Percentiles rank a stretch among this genome's conserved stretches.
These are phyloP conservation scores for Arabidopsis lyrata DNA, from an alignment of 441 rosid species.

Conservation along the genomic window DNA sequence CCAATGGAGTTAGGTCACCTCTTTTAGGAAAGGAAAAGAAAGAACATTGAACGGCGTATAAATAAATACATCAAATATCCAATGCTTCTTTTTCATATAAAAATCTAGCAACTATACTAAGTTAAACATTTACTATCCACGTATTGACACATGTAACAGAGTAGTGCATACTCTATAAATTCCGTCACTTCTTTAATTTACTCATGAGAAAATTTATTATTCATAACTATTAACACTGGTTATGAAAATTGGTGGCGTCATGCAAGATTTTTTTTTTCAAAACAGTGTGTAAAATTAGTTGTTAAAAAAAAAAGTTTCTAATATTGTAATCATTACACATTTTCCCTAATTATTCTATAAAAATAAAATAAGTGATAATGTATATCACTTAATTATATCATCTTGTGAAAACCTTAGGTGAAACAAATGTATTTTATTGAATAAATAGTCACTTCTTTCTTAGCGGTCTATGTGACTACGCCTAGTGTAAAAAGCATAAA, in stretches of 20 bases:
- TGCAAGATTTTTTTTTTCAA: too few relatives aligned
- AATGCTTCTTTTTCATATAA: not conserved
- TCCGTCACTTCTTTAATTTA: not conserved
- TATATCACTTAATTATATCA: not conserved
- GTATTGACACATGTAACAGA: slow-evolving; percentile 3
- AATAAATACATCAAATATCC: not conserved
- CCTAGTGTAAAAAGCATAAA: not conserved
- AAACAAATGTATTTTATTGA: not conserved
- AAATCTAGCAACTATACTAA: not conserved
- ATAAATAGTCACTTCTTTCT: not conserved
- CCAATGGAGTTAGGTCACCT: slow-evolving; percentile 43
- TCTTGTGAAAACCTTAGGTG: not conserved
- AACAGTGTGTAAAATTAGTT: too few relatives aligned
- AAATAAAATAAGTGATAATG: too few relatives aligned
- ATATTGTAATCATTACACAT: too few relatives aligned
- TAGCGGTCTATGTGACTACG: not conserved
- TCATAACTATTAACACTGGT: too few relatives aligned
- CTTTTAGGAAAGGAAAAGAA: slow-evolving; percentile 17
- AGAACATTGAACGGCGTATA: slow-evolving; percentile 14
- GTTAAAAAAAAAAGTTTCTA: too few relatives aligned
- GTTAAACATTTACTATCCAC: not conserved
- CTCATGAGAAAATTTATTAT: too few relatives aligned
- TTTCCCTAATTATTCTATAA: too few relatives aligned
- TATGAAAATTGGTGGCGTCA: too few relatives aligned
- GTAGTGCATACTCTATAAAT: slow-evolving; percentile 2